These are phyloP conservation scores for Codiaeum variegatum DNA, from an alignment of 441 rosid genomes.

Conservation along the genomic window DNA sequence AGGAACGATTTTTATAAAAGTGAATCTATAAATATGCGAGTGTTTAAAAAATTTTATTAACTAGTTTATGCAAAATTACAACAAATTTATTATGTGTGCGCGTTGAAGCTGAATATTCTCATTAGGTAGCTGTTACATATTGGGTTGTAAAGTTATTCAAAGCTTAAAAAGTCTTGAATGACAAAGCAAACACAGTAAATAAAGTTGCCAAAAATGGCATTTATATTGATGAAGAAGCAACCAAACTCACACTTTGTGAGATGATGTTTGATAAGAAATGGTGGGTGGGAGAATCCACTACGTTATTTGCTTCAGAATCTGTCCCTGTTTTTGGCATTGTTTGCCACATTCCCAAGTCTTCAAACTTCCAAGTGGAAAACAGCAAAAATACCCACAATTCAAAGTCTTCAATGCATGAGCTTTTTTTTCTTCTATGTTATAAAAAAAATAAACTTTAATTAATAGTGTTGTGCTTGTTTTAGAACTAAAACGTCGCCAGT, in stretches of 20 bases:
- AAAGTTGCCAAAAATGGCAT: neutral
- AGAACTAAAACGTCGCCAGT: too few relatives aligned
- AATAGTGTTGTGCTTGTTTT: too few relatives aligned
- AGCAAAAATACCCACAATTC: neutral
- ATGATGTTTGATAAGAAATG: conserved; percentile 5
- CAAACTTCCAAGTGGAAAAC: neutral
- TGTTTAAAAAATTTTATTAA: too few relatives aligned
- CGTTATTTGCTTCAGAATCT: neutral
- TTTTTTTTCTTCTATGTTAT: too few relatives aligned
- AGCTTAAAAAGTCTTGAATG: neutral
- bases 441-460: too few relatives aligned
- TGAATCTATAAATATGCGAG: too few relatives aligned
- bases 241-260: neutral
- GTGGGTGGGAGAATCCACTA: conserved; percentile 24
- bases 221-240: conserved; percentile 18
- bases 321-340: neutral
- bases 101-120: neutral
- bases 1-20: too few relatives aligned
- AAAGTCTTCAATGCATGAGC: too few relatives aligned
- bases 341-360: neutral
- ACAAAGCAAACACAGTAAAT: neutral
- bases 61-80: too few relatives aligned
- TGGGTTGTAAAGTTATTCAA: neutral
- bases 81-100: too few relatives aligned
- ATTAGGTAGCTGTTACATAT: neutral